These are phyloP conservation scores for Ceratocystiopsis minuta DNA, from an alignment of 2,329 filamentous ascomycete genomes.

Conservation along the genomic window DNA sequence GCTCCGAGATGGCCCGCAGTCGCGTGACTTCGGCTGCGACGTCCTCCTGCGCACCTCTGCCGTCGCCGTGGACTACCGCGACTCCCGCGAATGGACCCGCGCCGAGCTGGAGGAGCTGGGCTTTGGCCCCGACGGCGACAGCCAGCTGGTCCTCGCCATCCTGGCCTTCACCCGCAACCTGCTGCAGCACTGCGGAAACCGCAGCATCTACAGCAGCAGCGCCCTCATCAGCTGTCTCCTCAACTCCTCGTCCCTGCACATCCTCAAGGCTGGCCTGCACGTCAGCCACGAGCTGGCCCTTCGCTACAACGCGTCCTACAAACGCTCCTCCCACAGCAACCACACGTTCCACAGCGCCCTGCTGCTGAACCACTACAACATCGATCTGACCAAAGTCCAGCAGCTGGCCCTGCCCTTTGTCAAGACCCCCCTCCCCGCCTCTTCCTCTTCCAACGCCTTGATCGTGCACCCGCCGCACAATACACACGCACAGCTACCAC, in stretches of 20 bases:
- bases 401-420: conserved; percentile 69
- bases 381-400: conserved; percentile 63
- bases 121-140: conserved; percentile 59
- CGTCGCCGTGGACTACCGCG: conserved; percentile 28
- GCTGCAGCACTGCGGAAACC: conserved; percentile 86
- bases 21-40: conserved; percentile 50
- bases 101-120: conserved; percentile 38
- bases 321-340: conserved; percentile 48
- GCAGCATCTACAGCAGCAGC: conserved; percentile 91
- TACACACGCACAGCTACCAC: background rate
- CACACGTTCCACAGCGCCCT: conserved; percentile 54
- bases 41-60: conserved; percentile 42
- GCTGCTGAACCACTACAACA: conserved; percentile 69
- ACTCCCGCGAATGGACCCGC: conserved; percentile 27
- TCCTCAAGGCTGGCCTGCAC: conserved; percentile 62
- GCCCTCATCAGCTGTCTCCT: conserved; percentile 74
- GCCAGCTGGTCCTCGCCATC: conserved; percentile 59
- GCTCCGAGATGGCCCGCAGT: conserved; percentile 64
- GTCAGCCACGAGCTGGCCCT: conserved; percentile 77
- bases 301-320: conserved; percentile 77
- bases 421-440: conserved; percentile 43
- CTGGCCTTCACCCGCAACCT: conserved; percentile 75
- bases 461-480: no score
- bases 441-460: conserved; percentile 17
- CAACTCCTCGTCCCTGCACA: conserved; percentile 64